These are phyloP conservation scores for Phytophthora sp. DNA, from an alignment of 352 stramenopile species.

Conservation along the genomic window DNA sequence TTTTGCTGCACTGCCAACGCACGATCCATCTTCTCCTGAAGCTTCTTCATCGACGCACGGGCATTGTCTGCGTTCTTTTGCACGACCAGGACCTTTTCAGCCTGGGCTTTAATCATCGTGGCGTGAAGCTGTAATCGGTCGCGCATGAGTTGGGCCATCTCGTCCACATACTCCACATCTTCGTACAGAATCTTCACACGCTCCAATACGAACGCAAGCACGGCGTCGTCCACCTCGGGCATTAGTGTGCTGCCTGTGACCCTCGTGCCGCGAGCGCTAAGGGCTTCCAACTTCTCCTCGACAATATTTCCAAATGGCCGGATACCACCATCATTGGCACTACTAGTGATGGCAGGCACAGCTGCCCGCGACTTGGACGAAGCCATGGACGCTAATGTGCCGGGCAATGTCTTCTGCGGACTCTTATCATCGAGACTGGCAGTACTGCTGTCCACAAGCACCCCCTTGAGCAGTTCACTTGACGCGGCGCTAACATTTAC, in stretches of 20 bases:
- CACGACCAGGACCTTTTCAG: constrained; percentile 48
- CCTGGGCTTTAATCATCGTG: constrained; percentile 67
- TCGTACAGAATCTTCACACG: constrained; percentile 79
- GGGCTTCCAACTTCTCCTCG: constrained; percentile 59
- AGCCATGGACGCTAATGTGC: constrained; percentile 59
- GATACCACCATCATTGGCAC: constrained; percentile 32
- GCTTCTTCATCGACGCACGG: constrained; percentile 39
- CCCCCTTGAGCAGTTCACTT: constrained; percentile 71
- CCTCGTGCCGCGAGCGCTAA: constrained; percentile 63
- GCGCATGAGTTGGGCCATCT: constrained; percentile 68
- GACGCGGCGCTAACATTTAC: constrained; percentile 81
- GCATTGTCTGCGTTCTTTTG: constrained; percentile 41
- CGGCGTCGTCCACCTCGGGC: constrained; percentile 68
- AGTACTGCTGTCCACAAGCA: constrained; percentile 41
- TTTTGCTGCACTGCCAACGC: constrained; percentile 76
- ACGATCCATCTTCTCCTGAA: constrained; percentile 63
- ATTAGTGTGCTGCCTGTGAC: constrained; percentile 71
- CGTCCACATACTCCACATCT: constrained; percentile 79
- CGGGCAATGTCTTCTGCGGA: constrained; percentile 49
- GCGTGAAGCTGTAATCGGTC: constrained; percentile 61
- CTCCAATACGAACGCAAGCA: constrained; percentile 78
- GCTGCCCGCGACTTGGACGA: constrained; percentile 34
- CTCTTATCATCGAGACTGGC: constrained; percentile 9
- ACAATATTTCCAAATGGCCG: constrained; percentile 64
- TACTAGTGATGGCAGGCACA: constrained; percentile 7